A percentile compares a stretch with the other conserved stretches of the same genome.
These are phyloP conservation scores for Plenodomus lindquistii DNA, from an alignment of 2,329 filamentous ascomycete genomes.

Conservation along the genomic window DNA sequence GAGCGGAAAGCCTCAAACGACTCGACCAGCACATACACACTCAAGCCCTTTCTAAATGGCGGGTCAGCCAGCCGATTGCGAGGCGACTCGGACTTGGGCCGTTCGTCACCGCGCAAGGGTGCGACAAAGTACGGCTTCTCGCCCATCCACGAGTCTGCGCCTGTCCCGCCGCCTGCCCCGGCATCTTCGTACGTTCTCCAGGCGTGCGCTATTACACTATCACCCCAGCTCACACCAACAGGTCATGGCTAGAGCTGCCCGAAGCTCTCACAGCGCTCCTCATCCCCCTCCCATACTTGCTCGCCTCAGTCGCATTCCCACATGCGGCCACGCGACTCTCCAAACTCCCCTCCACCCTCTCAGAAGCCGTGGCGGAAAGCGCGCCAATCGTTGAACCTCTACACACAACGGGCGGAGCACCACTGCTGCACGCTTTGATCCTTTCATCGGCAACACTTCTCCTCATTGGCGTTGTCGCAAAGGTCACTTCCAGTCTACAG, in stretches of 20 bases:
- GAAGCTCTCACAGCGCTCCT: slow-evolving; percentile 57
- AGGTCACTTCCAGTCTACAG: slow-evolving; percentile 31
- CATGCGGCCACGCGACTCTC: slow-evolving; percentile 12
- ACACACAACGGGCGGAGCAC: slow-evolving; percentile 18
- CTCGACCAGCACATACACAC: slow-evolving; percentile 31
- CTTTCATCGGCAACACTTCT: slow-evolving; percentile 53
- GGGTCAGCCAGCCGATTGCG: slow-evolving; percentile 42
- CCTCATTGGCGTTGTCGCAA: slow-evolving; percentile 48
- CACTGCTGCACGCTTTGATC: slow-evolving; percentile 50
- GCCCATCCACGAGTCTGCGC: slow-evolving; percentile 38
- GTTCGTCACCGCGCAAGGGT: slow-evolving; percentile 34
- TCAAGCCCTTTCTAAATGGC: slow-evolving; percentile 36
- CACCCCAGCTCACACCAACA: slow-evolving; percentile 14
- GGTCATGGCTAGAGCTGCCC: slow-evolving; percentile 44
- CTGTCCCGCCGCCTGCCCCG: slow-evolving; percentile 11
- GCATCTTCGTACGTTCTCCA: not conserved
- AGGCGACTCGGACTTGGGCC: slow-evolving; percentile 52
- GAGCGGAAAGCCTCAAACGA: slow-evolving; percentile 31
- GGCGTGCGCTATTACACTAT: not conserved
- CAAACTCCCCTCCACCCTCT: slow-evolving; percentile 22
- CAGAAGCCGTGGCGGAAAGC: slow-evolving; percentile 28
- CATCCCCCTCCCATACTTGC: slow-evolving; percentile 53
- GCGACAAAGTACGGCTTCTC: slow-evolving; percentile 36
- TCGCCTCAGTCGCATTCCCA: slow-evolving; percentile 54
- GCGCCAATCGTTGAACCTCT: slow-evolving; percentile 12